A percentile compares a stretch with the other conserved stretches of the same genome.
phyloP scores from a whole-genome alignment of 2,329 filamentous ascomycete species.

The Waltergamsia citrina region DNA sequence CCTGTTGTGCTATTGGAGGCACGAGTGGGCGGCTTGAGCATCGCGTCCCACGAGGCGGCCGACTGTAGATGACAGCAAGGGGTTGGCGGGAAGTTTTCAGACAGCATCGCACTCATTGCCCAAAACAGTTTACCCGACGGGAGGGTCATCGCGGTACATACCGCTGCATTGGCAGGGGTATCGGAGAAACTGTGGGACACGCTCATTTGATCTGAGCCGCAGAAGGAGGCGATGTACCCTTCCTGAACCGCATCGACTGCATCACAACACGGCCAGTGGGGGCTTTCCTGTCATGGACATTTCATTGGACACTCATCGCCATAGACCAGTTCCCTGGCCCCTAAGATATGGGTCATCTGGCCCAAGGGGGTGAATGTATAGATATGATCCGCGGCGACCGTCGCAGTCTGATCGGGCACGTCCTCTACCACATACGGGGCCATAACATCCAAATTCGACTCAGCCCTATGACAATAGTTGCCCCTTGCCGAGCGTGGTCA shows the following conservation, averaged over 20 bases:
- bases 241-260: too few relatives aligned
- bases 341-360: too few relatives aligned
- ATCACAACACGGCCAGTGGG: too few relatives aligned
- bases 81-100: too few relatives aligned
- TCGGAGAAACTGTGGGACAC: background rate
- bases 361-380: background rate
- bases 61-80: background rate
- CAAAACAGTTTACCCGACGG: background rate
- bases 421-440: background rate
- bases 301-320: too few relatives aligned
- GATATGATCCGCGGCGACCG: constrained; percentile 1
- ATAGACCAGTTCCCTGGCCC: too few relatives aligned
- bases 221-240: too few relatives aligned
- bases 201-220: background rate
- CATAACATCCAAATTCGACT: background rate
- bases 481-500: background rate
- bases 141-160: background rate
- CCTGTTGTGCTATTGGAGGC: too few relatives aligned
- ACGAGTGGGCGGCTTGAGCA: background rate
- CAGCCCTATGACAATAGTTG: constrained; percentile 1
- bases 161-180: constrained; percentile 1
- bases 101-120: constrained; percentile 3
- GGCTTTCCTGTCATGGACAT: too few relatives aligned
- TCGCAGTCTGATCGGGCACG: background rate
- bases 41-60: constrained; percentile 3